Conservation (phyloP, 2,329 filamentous ascomycete species). For the Neospermospora avenae region DNA sequence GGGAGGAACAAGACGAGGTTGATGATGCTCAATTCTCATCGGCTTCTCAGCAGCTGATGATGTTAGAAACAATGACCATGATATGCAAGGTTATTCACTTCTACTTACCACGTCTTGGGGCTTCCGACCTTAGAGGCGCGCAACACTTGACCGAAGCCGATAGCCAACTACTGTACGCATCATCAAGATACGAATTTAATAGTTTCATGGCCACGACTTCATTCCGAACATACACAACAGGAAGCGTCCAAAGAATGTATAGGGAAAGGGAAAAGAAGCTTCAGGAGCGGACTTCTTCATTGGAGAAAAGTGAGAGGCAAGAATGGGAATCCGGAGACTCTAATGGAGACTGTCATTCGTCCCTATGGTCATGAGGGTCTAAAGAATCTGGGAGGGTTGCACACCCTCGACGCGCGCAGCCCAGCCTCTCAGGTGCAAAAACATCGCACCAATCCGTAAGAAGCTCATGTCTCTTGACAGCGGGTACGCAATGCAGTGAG, state of each 20-base stretch:
- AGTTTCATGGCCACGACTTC: slow-evolving; percentile 32
- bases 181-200: slow-evolving; percentile 34
- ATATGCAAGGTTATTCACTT: slow-evolving; percentile 10
- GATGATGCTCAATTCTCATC: slow-evolving; percentile 39
- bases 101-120: slow-evolving; percentile 28
- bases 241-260: slow-evolving; percentile 14
- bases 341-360: slow-evolving; percentile 18
- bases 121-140: slow-evolving; percentile 20
- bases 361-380: not conserved
- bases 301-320: slow-evolving; percentile 16
- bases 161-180: slow-evolving; percentile 33
- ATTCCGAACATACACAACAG: slow-evolving; percentile 25
- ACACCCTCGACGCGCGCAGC: slow-evolving; percentile 17
- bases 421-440: slow-evolving; percentile 1
- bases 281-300: slow-evolving; percentile 15
- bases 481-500: slow-evolving; percentile 22
- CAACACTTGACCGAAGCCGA: slow-evolving; percentile 31
- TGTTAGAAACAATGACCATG: slow-evolving; percentile 14
- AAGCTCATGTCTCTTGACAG: slow-evolving; percentile 18
- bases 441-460: slow-evolving; percentile 15
- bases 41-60: slow-evolving; percentile 35
- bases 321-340: slow-evolving; percentile 6
- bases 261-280: slow-evolving; percentile 13
- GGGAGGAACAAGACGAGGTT: slow-evolving; percentile 39
- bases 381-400: slow-evolving; percentile 14